Evolutionary conservation across 2,329 filamentous ascomycete species (phyloP).

Genomic region (Epicoccum nigrum): DNA sequence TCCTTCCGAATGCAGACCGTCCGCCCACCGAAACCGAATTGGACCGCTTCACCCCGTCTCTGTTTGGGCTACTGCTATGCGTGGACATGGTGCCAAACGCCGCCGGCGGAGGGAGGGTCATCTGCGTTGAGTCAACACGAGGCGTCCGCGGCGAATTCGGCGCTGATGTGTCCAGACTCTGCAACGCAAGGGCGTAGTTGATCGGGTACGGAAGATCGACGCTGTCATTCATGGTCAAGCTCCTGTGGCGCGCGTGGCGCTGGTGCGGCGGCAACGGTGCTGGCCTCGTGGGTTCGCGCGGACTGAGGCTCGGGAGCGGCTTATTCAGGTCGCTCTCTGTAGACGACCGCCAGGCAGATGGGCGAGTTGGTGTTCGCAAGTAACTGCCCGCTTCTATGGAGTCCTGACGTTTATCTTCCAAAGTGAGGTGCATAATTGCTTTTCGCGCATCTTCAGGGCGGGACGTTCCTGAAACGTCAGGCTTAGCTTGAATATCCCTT

Average conservation of each 20-base stretch:
- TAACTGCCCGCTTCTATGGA: conserved; percentile 51
- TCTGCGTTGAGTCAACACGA: conserved; percentile 15
- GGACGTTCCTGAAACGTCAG: conserved; percentile 42
- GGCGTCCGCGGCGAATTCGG: conserved; percentile 19
- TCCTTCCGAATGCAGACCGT: conserved; percentile 38
- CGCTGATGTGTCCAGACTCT: conserved; percentile 36
- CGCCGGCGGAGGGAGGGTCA: conserved; percentile 21
- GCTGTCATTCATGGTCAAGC: conserved; percentile 43
- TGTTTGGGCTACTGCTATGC: conserved; percentile 28
- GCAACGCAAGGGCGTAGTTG: conserved; percentile 49
- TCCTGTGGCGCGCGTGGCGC: conserved; percentile 37
- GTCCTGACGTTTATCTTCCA: conserved; percentile 36
- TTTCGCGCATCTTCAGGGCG: conserved; percentile 40
- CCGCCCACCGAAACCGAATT: conserved; percentile 41
- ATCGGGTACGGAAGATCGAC: conserved; percentile 46
- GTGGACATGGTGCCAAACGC: conserved; percentile 32
- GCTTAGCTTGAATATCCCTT: conserved; percentile 46
- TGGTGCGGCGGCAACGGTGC: conserved; percentile 8
- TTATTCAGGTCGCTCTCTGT: conserved; percentile 21
- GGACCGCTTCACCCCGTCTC: conserved; percentile 29
- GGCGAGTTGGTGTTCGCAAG: conserved; percentile 44
- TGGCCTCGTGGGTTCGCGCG: conserved; percentile 8
- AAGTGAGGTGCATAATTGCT: conserved; percentile 42
- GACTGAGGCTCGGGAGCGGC: conserved; percentile 17
- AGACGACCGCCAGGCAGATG: conserved; percentile 20